Evolutionary conservation across 1,284 basidiomycete genomes (phyloP), one percentile per base, ranked within the genome.

Genomic region (Irpex sp.): DNA sequence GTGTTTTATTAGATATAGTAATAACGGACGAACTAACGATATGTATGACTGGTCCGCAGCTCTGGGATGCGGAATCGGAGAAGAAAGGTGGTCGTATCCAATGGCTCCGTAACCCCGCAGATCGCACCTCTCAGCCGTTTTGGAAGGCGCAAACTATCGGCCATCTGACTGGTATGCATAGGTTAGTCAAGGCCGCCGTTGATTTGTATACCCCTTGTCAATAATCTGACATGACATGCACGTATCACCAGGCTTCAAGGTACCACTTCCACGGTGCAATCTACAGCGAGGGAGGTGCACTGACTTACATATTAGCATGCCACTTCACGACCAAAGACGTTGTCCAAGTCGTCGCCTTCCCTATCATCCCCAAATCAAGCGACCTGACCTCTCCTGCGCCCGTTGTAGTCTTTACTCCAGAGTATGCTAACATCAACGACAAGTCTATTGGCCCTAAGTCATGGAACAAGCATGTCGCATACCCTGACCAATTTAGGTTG

Each of bases 91-190:
- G 72, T 4, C 67, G 69, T 4, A 62, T 74, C 51, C 65, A 63
- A 31, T 73, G 71, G 71, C 65, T 74, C 19, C 61, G 65, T 49
- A 74, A 74, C 58, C 65, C 70, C 5, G 71, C 71, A 3, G 63
- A 68, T 58, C 49, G 49, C 49, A 21, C 15, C 3, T 50, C 49
- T 2, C 49, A 50, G 19, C 56, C 55, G 8, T 60, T 47, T 50
- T 71, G 71, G 72, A 66, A 39, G 15, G 46, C 31, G 17, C 66
- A 64, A n/a, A 64, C 63, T n/a, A 72, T 74, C 31, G 72, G 71
- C n/a, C 57, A 63, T 36, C 66, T 62, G 33, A 63, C 72, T 4
- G 70, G 69, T 6, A 73, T 72, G 72, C 71, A 72, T 59, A 50
- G 49, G 49, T 50, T 6, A 50, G 49, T 50, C 31, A 31, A 31